Base-by-base conservation (phyloP, 2,329 filamentous ascomycete species). In the Aschersonia sp. region DNA sequence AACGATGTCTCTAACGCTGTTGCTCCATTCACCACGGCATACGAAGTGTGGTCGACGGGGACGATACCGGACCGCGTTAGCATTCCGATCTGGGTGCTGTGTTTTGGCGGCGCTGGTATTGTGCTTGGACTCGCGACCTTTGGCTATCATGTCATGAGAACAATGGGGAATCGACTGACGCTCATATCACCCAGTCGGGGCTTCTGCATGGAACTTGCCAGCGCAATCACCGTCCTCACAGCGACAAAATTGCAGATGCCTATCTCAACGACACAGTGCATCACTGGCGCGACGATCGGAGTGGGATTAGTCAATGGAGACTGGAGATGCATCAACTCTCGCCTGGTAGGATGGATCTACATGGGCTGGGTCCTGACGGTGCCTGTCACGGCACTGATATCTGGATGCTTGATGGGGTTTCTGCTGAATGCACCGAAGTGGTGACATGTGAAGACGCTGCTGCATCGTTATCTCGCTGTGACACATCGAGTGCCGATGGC, bases 121-220 rank as follows among this genome's bases (percentile, higher is more conserved):
- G 71, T 71, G 43, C 57, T 78, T n/a, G 77, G 77, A n/a, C 65
- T 81, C 50, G 67, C 73, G 62, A 78, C 75, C 8, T 81, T 78
- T 54, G 77, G 78, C 6, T 81, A 79, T 60, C 76, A 80, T 56
- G 78, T 81, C 56, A 78, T 78, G 71, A 67, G 71, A 46, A 71
- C 70, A 44, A 66, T 77, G 48, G 73, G 73, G 7, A 77, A 76
- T 60, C 67, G 72, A 42, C 66, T 77, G 52, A 77, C 73, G 11
- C 65, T 73, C 22, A 73, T 76, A 56, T 75, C 71, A 7, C 74
- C 73, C 2, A 68, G 66, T 4, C 65, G 73, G 50, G 73, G 73
- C 9, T 73, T 68, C 56, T 70, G 64, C 50, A 72, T 72, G 68
- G 70, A 73, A 54, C 63, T 74, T 49, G 68, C 67, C 40, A 71